phyloP scores from a whole-genome alignment of 306 rosid genomes.

The Lithocarpus polystachyus region DNA sequence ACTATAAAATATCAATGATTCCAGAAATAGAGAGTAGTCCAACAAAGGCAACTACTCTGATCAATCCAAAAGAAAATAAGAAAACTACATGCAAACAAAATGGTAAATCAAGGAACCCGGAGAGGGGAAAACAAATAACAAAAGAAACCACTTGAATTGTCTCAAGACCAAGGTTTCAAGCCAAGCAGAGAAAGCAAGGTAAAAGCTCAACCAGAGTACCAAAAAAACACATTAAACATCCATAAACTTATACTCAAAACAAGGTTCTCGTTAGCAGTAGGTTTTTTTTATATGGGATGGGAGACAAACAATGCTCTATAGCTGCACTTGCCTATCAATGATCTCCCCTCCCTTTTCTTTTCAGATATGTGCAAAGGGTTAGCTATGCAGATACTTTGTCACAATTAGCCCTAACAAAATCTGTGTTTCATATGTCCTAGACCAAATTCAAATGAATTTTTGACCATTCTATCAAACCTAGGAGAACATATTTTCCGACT shows the following conservation, averaged over 20 bases:
- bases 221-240: not conserved
- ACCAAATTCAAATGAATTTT: too few relatives aligned
- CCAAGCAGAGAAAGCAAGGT: not conserved
- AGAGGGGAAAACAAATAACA: not conserved
- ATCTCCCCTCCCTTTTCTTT: not conserved
- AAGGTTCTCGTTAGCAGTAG: not conserved
- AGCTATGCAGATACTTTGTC: not conserved
- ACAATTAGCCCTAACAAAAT: not conserved
- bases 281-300: not conserved
- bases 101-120: not conserved
- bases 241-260: not conserved
- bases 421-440: not conserved
- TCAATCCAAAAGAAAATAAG: slow-evolving; percentile 1
- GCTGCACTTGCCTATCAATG: not conserved
- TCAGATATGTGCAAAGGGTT: not conserved
- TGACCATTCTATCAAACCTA: too few relatives aligned
- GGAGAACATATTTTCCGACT: too few relatives aligned
- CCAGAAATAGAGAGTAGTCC: not conserved
- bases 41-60: not conserved
- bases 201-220: not conserved
- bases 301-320: not conserved
- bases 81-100: not conserved
- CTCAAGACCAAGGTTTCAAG: not conserved
- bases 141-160: not conserved
- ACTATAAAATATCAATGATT: not conserved